phyloP scores from a whole-genome alignment of 352 stramenopile genomes.

The Phytophthora agathidicida region DNA sequence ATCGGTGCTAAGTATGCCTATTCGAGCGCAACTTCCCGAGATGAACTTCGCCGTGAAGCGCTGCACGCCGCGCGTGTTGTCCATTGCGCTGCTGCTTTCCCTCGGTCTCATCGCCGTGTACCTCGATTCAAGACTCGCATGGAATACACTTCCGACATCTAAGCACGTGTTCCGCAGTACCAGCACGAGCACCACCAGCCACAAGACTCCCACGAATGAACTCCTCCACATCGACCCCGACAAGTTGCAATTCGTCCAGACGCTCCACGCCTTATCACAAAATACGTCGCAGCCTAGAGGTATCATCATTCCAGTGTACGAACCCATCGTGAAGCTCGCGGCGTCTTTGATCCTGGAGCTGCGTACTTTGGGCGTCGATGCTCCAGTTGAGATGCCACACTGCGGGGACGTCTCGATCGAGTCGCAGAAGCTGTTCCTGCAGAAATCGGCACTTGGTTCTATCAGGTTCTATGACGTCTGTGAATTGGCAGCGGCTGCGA shows the following conservation, averaged over 20 bases:
- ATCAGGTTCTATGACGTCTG: conserved; percentile 41
- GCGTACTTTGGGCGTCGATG: conserved; percentile 25
- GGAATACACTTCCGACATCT: conserved; percentile 7
- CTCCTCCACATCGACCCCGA: background rate
- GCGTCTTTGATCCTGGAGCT: conserved; percentile 39
- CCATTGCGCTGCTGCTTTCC: conserved; percentile 7
- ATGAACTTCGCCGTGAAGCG: conserved; percentile 8
- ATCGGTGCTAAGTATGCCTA: no score
- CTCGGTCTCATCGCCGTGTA: conserved; percentile 16
- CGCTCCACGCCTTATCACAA: conserved; percentile 18
- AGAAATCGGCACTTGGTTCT: conserved; percentile 10
- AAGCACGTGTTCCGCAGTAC: conserved; percentile 13
- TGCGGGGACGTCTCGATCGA: conserved; percentile 35
- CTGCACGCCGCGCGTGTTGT: conserved; percentile 8
- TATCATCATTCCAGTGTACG: conserved; percentile 40
- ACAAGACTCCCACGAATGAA: no score
- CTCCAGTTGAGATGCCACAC: conserved; percentile 41
- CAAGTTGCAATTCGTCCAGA: conserved; percentile 19
- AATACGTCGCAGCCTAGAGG: conserved; percentile 16
- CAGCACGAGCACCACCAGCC: background rate
- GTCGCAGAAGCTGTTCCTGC: conserved; percentile 5
- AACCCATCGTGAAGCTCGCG: conserved; percentile 33
- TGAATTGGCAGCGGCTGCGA: conserved; percentile 10
- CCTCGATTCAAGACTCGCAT: conserved; percentile 19
- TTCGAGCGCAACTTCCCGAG: background rate